Base-by-base conservation (phyloP, 2,329 filamentous ascomycete genomes). In the Hypoxylon sp. region DNA sequence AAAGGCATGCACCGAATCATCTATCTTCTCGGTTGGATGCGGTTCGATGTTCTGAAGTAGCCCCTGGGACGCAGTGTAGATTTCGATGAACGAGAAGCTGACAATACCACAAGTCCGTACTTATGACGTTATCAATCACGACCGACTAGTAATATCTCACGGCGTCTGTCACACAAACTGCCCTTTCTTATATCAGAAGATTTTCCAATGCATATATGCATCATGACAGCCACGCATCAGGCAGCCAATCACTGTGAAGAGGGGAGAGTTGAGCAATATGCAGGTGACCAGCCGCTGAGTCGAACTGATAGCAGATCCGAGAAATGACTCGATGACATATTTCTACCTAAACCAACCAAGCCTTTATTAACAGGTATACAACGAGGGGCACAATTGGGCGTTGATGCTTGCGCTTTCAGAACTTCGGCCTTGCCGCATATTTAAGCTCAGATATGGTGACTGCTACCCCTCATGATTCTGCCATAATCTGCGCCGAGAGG, bases 401-500 rank as follows among this genome's bases (percentile, higher is more conserved):
- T 28, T 32, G n/a, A 46, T 43, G 34, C 14, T 17, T 11, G 21
- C 14, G 17, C 5, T 21, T 36, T 13, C 14, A 41, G n/a, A 52
- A 32, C 9, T 32, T 51, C 17, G 45, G 25, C 17, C 14, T 32
- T 17, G 14, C 5, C 2, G 32, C 21, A 30, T 48, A 50, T n/a
- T 2, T 13, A n/a, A 43, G 19, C 13, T 21, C n/a, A 9, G 48
- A 9, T 50, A 70, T 70, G 62, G 43, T 56, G 32, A 30, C 25
- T 17, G 50, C 25, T 36, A 34, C 28, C 7, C 30, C 28, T 25
- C 41, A 21, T 48, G 30, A 36, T 19, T 34, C 51, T 61, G 71
- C 67, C 52, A 62, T 71, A 11, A 19, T 49, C 28, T 75, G 72
- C 55, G 71, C 75, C 1, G 75, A 78, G 52, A 75, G 65, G 7